Evolutionary conservation across 495 filamentous ascomycete genomes (phyloP).

Genomic region (Margaritispora aquatica): DNA sequence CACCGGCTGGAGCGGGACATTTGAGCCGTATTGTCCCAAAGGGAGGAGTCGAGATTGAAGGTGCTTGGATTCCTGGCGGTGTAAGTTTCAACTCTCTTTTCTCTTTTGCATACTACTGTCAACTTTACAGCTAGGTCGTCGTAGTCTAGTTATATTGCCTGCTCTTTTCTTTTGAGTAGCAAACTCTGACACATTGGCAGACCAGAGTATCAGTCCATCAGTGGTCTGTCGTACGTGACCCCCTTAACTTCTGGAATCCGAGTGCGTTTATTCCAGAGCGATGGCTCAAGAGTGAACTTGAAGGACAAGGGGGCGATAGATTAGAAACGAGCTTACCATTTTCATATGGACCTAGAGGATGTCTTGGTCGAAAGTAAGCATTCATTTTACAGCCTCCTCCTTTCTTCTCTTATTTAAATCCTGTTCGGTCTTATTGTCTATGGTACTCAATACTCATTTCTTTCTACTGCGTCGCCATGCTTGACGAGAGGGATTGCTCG

Average conservation of each 20-base stretch:
- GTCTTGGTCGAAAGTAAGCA: constrained; percentile 49
- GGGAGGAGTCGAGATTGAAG: constrained; percentile 19
- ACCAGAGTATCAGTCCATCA: constrained; percentile 10
- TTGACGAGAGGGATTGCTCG: no score
- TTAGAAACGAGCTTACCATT: constrained; percentile 47
- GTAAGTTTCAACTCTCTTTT: not conserved
- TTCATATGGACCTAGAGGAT: constrained; percentile 50
- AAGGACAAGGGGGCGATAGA: constrained; percentile 25
- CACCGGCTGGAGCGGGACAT: constrained; percentile 43
- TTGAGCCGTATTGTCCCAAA: constrained; percentile 35
- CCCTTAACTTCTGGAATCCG: constrained; percentile 35
- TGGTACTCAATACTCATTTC: no score
- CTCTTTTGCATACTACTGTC: not conserved
- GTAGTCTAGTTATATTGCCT: no score
- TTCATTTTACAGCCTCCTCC: not conserved
- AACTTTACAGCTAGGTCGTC: no score
- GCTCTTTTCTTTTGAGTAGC: not conserved
- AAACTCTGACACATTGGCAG: constrained; percentile 7
- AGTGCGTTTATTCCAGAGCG: constrained; percentile 32
- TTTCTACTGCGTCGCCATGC: no score
- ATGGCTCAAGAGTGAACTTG: constrained; percentile 22
- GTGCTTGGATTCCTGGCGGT: constrained; percentile 13
- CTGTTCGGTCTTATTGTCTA: no score
- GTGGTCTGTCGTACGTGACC: constrained; percentile 9
- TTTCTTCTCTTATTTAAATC: not conserved